These are phyloP conservation scores for Cicer judaicum DNA, from an alignment of 306 rosid species.

Conservation along the genomic window DNA sequence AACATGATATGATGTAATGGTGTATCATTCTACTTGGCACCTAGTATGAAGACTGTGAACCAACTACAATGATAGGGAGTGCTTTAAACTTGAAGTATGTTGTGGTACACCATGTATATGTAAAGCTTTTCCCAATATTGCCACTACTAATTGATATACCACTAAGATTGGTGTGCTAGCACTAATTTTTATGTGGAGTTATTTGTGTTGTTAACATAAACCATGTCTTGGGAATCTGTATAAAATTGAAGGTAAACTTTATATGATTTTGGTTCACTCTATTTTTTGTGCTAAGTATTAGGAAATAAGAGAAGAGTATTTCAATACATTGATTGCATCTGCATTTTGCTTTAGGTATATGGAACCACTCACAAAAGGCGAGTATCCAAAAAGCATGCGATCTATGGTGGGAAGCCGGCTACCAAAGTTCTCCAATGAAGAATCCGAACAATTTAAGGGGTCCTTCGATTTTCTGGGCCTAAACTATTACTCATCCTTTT, in stretches of 20 bases:
- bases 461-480: slow-evolving; percentile 53
- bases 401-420: slow-evolving; percentile 47
- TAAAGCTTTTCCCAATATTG: not conserved
- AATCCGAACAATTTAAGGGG: slow-evolving; percentile 45
- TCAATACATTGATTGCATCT: slow-evolving; percentile 21
- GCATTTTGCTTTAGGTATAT: slow-evolving; percentile 42
- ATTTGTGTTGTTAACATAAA: slow-evolving; percentile 9
- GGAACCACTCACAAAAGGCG: slow-evolving; percentile 50
- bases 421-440: slow-evolving; percentile 45
- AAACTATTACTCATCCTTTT: slow-evolving; percentile 53
- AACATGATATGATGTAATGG: slow-evolving; percentile 6
- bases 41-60: slow-evolving; percentile 8
- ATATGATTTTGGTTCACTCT: slow-evolving; percentile 10
- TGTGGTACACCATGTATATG: not conserved
- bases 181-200: slow-evolving; percentile 14
- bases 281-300: slow-evolving; percentile 14
- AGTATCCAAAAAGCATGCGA: slow-evolving; percentile 53
- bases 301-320: slow-evolving; percentile 9
- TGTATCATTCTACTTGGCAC: not conserved
- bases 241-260: slow-evolving; percentile 11
- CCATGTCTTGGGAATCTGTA: slow-evolving; percentile 1
- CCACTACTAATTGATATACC: not conserved
- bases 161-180: not conserved
- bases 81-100: too few species aligned
- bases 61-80: not conserved